Percentiles rank a stretch among this genome's conserved stretches.
These are phyloP conservation scores for Monosporozyma servazzii DNA, from an alignment of 805 yeast species.

Conservation along the genomic window DNA sequence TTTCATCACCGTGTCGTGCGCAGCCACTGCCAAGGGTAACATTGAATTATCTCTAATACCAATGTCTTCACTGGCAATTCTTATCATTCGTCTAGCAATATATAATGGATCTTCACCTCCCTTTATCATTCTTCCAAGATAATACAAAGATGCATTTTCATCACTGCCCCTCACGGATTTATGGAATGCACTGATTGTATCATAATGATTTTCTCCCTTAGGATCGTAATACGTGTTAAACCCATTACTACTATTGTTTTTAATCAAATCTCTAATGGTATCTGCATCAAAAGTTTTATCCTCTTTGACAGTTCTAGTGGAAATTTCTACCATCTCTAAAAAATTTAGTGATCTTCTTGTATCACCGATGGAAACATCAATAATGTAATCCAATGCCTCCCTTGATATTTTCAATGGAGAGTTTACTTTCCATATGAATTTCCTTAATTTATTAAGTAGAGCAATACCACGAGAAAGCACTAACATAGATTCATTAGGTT, in stretches of 20 bases:
- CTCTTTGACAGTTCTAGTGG: slow-evolving; percentile 39
- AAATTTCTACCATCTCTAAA: slow-evolving; percentile 67
- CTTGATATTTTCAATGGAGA: slow-evolving; percentile 41
- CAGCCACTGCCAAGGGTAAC: slow-evolving; percentile 76
- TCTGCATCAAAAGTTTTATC: slow-evolving; percentile 21
- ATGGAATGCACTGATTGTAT: slow-evolving; percentile 91
- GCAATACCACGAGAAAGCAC: slow-evolving; percentile 53
- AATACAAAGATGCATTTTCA: slow-evolving; percentile 83
- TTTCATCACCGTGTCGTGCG: slow-evolving; percentile 79
- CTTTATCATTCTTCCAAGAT: slow-evolving; percentile 75
- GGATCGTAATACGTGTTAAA: slow-evolving; percentile 51
- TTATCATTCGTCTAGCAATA: slow-evolving; percentile 81
- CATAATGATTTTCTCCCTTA: slow-evolving; percentile 88
- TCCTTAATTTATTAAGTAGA: slow-evolving; percentile 50
- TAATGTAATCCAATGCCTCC: slow-evolving; percentile 56
- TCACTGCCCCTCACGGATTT: slow-evolving; percentile 85
- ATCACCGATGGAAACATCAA: slow-evolving; percentile 77
- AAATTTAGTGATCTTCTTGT: slow-evolving; percentile 76
- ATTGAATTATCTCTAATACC: slow-evolving; percentile 79
- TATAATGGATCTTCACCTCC: slow-evolving; percentile 94
- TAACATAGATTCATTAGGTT: slow-evolving; percentile 37
- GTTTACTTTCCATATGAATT: slow-evolving; percentile 34
- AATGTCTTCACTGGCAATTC: slow-evolving; percentile 92
- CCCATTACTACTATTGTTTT: slow-evolving; percentile 39
- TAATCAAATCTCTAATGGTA: slow-evolving; percentile 34